Conservation (phyloP, 768 basidiomycete species). For the Hygrocybe punicea region DNA sequence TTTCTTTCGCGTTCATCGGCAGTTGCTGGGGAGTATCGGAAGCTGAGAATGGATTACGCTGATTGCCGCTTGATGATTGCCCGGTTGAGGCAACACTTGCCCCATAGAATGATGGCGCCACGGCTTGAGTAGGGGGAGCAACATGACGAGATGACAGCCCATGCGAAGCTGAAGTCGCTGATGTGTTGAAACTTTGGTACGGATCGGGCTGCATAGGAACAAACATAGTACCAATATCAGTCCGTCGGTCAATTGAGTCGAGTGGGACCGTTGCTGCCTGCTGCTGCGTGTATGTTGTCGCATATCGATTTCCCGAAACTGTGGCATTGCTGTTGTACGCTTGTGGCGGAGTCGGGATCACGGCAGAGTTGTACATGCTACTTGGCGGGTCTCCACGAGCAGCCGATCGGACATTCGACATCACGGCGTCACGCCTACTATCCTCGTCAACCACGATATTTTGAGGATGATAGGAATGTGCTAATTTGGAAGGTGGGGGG, state of each 20-base stretch:
- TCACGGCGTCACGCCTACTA: slow-evolving; percentile 65
- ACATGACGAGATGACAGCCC: slow-evolving; percentile 41
- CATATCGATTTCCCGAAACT: slow-evolving; percentile 58
- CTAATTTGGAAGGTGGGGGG: slow-evolving; percentile 59
- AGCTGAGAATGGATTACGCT: slow-evolving; percentile 27
- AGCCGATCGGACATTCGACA: slow-evolving; percentile 72
- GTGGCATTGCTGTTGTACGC: slow-evolving; percentile 56
- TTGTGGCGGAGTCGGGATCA: slow-evolving; percentile 75
- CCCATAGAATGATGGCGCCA: slow-evolving; percentile 68
- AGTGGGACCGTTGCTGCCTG: slow-evolving; percentile 45
- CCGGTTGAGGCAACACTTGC: slow-evolving; percentile 54
- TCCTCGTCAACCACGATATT: slow-evolving; percentile 67
- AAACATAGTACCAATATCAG: slow-evolving; percentile 67
- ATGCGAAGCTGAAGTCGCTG: slow-evolving; percentile 34
- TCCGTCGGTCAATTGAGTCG: slow-evolving; percentile 58
- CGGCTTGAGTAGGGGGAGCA: slow-evolving; percentile 49
- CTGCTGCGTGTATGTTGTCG: slow-evolving; percentile 50
- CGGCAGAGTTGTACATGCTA: slow-evolving; percentile 46
- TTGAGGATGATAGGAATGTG: slow-evolving; percentile 65
- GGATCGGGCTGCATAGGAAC: slow-evolving; percentile 84
- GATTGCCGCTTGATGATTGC: slow-evolving; percentile 25
- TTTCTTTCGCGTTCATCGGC: slow-evolving; percentile 48
- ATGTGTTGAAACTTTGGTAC: slow-evolving; percentile 50
- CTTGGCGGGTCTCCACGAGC: slow-evolving; percentile 48
- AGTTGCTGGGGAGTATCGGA: slow-evolving; percentile 35